Evolutionary conservation across 108 stramenopile species (phyloP), one percentile per base, ranked within the genome.

Genomic region (Cyclostephanos tholiformis): DNA sequence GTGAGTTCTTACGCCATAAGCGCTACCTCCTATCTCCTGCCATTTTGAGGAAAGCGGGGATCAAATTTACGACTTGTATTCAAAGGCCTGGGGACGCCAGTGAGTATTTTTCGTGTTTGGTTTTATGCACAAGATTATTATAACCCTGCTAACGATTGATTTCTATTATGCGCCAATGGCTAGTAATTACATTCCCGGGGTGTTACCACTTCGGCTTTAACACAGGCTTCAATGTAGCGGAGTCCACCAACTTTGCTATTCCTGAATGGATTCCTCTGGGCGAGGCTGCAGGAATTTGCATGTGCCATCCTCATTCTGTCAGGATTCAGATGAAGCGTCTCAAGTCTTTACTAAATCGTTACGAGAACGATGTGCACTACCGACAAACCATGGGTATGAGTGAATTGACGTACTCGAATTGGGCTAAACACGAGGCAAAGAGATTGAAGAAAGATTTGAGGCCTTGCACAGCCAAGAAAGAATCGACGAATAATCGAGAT

Each of bases 201-300:
- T 77, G 93, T 30, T 99, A 98, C 77, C 99, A 99, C 74, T 96
- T 95, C 67, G 98, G 99, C 27, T 98, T 99, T 88, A 98, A 98
- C 78, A 87, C 91, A 20, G 99, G 99, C 11, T 98, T 98, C 75
- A 99, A 99, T 77, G 72, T 97, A 65, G 99, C 99, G 2, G 99
- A 99, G 76, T 90, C 97, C 11, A 97, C 93, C 0, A 99, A 98
- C 70, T 96, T 97, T 76, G 97, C 92, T 48, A 88, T 95, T 3
- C 95, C 96, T 26, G 93, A 95, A 71, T 99, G 98, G 98, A 81
- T 99, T 60, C 86, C 89, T 19, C 73, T 84, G 52, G 97, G 97
- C 12, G 73, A 82, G 58, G 46, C 65, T 14, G 98, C 98, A 6
- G 73, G 74, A 3, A 74, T 91, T 38, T 99, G 98, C 77, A 82